Base-by-base conservation (phyloP, 257 asterid species). In the Solanum appendiculatum region DNA sequence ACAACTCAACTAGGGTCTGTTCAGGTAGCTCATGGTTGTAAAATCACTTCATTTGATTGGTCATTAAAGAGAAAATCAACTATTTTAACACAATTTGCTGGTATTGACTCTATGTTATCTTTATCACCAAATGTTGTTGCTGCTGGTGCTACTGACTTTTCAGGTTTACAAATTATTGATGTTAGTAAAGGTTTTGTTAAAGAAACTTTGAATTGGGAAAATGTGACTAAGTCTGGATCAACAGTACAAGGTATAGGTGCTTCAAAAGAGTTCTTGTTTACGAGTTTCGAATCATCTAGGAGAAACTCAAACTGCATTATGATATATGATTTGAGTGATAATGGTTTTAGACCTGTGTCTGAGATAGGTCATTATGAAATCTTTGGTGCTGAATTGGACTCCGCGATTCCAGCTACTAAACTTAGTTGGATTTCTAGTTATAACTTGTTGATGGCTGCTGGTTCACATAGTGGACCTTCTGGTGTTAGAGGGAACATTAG, bases 1-100 rank as follows among this genome's bases (percentile, higher is more conserved):
- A 91, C 98, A 7, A 94, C 98, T 27, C 91, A 91, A 12, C 89
- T 87, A 81, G 99, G 99, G 6, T 95, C 97, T 13, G 92, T 95
- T 81, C 99, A 96, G 86, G 96, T 96, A 48, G 98, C 99, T 34
- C 99, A 97, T 89, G 99, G 99, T 20, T 92, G 98, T 86, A 97
- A 96, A 89, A 89, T 97, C 88, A 94, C 98, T 11, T 93, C 99
- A 42, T 97, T 96, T 89, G 99, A 96, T 86, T 96, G 99, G 99
- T 96, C 99, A 6, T 56, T 97, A 86, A 92, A 86, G 78, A 90
- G 96, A 80, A 97, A 96, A 90, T 95, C 95, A 63, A 96, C 99
- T 29, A 91, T 95, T 46, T 85, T 97, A 90, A 96, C 99, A 25
- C 94, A 94, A 80, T 96, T 97, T 88, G 91, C 91, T 10, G 99